These are phyloP conservation scores for Hordeum pubiflorum DNA, from an alignment of 202 grass and related monocot species.

Conservation along the genomic window DNA sequence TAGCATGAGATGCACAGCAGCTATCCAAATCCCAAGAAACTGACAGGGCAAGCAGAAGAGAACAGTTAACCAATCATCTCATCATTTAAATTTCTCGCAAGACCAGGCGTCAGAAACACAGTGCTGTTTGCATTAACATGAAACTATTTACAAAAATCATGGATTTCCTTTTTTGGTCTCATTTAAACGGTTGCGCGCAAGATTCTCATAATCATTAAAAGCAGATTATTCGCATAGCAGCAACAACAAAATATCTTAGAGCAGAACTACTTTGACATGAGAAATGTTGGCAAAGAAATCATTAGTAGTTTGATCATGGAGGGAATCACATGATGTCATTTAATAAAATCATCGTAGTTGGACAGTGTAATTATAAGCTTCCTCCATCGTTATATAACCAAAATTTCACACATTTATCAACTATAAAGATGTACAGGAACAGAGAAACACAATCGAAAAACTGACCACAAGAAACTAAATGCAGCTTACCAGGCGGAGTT, in stretches of 20 bases:
- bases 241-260: background rate
- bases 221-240: background rate
- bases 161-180: background rate
- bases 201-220: background rate
- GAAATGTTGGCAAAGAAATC: background rate
- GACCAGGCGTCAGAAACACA: background rate
- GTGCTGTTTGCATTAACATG: background rate
- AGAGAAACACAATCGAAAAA: too few species aligned
- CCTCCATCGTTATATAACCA: too few species aligned
- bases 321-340: background rate
- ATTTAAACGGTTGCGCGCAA: background rate
- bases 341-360: constrained; percentile 3
- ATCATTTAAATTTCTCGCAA: background rate
- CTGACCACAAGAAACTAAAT: too few species aligned
- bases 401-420: too few species aligned
- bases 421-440: too few species aligned
- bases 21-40: background rate
- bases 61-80: background rate
- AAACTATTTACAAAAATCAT: background rate
- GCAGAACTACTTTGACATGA: background rate
- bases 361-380: background rate
- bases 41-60: background rate
- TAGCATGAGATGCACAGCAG: background rate
- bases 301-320: background rate
- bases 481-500: constrained; percentile 67